Conservation (phyloP, 1,284 basidiomycete genomes). For the Waitea zeae region DNA sequence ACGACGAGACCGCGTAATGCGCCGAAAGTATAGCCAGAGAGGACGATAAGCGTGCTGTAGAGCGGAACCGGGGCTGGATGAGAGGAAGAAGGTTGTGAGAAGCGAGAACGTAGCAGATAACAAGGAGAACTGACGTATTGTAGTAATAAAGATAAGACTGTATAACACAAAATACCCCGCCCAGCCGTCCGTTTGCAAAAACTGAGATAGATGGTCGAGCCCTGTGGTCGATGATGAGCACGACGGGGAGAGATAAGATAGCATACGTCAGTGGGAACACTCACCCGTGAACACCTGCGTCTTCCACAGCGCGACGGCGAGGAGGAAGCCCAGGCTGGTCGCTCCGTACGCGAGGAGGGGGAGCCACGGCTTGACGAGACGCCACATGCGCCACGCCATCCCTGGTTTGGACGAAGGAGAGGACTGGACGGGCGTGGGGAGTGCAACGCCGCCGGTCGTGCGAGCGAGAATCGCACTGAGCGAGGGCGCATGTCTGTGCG, state of each 20-base stretch:
- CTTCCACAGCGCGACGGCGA: conserved; percentile 60
- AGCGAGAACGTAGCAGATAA: conserved; percentile 8
- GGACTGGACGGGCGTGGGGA: neutral
- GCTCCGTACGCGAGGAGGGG: conserved; percentile 53
- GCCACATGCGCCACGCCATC: conserved; percentile 32
- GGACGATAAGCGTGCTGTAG: conserved; percentile 76
- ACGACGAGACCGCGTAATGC: conserved; percentile 62
- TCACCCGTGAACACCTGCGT: conserved; percentile 52
- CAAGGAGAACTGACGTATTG: conserved; percentile 46
- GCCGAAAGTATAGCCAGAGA: conserved; percentile 79
- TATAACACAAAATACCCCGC: conserved; percentile 60
- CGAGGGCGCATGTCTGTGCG: too few relatives aligned
- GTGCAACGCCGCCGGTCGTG: neutral
- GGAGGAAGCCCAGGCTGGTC: conserved; percentile 49
- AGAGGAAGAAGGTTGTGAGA: conserved; percentile 7
- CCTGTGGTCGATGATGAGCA: too few relatives aligned
- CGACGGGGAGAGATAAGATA: too few relatives aligned
- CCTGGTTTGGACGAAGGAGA: conserved; percentile 22
- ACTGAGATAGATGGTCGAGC: conserved; percentile 55
- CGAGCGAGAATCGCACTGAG: neutral
- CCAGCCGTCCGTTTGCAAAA: conserved; percentile 47
- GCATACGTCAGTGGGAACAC: too few relatives aligned
- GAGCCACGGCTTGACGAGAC: conserved; percentile 47
- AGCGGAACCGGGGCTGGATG: conserved; percentile 59
- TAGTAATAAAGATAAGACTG: conserved; percentile 64